Conservation (phyloP, 768 basidiomycete species). For the Inosperma sp. region DNA sequence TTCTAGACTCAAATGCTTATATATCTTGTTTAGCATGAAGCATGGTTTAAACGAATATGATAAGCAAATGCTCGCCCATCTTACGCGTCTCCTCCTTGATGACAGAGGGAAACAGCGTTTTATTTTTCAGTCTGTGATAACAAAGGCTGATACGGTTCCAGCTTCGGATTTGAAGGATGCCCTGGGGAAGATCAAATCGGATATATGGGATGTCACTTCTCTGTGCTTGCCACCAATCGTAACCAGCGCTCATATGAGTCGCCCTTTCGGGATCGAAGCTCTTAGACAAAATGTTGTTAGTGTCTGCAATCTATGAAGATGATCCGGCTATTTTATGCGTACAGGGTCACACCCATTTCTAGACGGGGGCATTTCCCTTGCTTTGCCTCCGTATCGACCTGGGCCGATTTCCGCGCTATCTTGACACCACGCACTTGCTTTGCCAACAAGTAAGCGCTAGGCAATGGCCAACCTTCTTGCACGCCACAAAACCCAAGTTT, state of each 20-base stretch:
- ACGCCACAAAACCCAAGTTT: no score
- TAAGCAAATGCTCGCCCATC: conserved; percentile 53
- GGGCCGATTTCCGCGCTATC: no score
- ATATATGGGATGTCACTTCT: conserved; percentile 53
- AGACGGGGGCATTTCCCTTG: no score
- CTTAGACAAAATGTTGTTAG: conserved; percentile 55
- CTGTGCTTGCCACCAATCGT: conserved; percentile 65
- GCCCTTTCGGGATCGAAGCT: conserved; percentile 51
- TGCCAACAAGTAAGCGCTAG: no score
- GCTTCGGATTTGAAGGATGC: conserved; percentile 28
- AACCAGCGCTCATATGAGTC: conserved; percentile 46
- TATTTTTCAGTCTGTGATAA: conserved; percentile 69
- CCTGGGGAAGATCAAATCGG: conserved; percentile 41
- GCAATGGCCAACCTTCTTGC: no score
- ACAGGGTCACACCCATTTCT: no score
- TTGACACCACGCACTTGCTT: no score
- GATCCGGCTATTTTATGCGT: conserved; percentile 26
- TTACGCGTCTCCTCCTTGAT: conserved; percentile 40
- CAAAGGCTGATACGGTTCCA: conserved; percentile 59
- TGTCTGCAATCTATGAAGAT: conserved; percentile 42
- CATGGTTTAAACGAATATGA: conserved; percentile 59
- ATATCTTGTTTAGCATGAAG: conserved; percentile 64
- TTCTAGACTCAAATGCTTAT: conserved; percentile 61
- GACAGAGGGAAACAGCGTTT: conserved; percentile 39
- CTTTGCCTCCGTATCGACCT: no score